Percentiles rank a stretch among this genome's conserved stretches.
Evolutionary conservation across 2,329 filamentous ascomycete species (phyloP).

Genomic region (Drechslera avenae): DNA sequence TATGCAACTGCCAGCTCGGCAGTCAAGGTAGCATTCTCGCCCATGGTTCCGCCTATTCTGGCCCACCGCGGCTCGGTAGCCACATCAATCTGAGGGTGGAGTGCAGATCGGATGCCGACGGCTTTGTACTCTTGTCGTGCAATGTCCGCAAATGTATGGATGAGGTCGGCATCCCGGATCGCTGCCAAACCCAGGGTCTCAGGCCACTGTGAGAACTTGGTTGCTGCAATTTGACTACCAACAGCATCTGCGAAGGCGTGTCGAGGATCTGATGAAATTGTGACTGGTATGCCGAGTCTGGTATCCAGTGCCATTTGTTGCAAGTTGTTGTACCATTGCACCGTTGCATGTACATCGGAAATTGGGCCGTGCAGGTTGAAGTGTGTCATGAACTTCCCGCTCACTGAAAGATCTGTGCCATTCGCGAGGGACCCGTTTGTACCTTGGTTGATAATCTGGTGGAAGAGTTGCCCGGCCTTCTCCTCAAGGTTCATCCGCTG

Average conservation of each 20-base stretch:
- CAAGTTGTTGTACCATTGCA: constrained; percentile 51
- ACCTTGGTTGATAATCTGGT: constrained; percentile 44
- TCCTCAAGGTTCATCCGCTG: constrained; percentile 56
- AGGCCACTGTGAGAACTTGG: constrained; percentile 58
- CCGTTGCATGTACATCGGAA: constrained; percentile 42
- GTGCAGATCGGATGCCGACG: constrained; percentile 52
- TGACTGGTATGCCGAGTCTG: constrained; percentile 57
- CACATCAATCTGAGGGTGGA: constrained; percentile 60
- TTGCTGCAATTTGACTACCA: constrained; percentile 52
- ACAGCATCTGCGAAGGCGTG: constrained; percentile 54
- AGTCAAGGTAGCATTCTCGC: constrained; percentile 55
- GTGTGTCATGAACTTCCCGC: constrained; percentile 50
- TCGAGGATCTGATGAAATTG: constrained; percentile 56
- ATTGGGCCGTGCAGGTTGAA: constrained; percentile 57
- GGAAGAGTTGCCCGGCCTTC: constrained; percentile 57
- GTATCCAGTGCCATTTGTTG: constrained; percentile 54
- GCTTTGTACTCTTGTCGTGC: constrained; percentile 55
- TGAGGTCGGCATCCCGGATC: constrained; percentile 51
- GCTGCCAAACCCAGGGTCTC: constrained; percentile 59
- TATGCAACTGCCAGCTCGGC: constrained; percentile 50
- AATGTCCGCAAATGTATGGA: constrained; percentile 56
- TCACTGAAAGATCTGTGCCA: constrained; percentile 42
- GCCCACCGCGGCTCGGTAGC: constrained; percentile 60
- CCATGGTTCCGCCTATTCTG: constrained; percentile 53
- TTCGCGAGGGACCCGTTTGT: constrained; percentile 43